A percentile compares a stretch with the other conserved stretches of the same genome.
These are phyloP conservation scores for Crinitomyces ghanaensis DNA, from an alignment of 805 yeast species.

Conservation along the genomic window DNA sequence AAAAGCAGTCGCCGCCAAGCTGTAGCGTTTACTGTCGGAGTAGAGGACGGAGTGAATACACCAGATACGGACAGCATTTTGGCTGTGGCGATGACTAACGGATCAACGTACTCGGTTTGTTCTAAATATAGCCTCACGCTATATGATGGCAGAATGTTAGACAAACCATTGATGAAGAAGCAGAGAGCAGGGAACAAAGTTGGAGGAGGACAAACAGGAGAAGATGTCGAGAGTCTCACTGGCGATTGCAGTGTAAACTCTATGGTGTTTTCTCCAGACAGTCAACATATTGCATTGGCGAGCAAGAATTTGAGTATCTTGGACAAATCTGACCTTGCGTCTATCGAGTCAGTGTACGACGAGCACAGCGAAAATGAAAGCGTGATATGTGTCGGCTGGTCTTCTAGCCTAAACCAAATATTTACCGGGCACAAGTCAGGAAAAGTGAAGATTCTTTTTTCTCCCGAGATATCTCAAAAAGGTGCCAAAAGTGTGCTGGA, in stretches of 20 bases:
- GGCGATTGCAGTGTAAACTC: conserved; percentile 14
- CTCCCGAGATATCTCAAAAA: conserved; percentile 18
- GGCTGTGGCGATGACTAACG: no score
- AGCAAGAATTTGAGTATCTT: conserved; percentile 15
- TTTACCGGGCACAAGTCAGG: conserved; percentile 22
- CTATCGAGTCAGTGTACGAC: conserved; percentile 13
- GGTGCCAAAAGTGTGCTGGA: conserved; percentile 22
- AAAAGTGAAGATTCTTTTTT: conserved; percentile 19
- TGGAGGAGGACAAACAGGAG: no score
- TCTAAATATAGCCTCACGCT: no score
- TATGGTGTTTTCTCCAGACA: conserved; percentile 22
- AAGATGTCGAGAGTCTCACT: no score
- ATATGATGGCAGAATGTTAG: no score
- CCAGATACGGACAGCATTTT: no score
- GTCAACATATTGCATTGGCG: conserved; percentile 15
- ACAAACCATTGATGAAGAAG: no score
- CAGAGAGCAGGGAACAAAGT: no score
- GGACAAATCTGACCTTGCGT: conserved; percentile 21
- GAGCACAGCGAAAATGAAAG: not conserved
- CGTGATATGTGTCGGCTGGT: conserved; percentile 20
- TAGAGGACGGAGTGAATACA: no score
- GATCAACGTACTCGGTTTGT: no score
- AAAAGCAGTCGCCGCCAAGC: no score
- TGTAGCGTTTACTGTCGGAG: no score
- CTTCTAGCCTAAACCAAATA: conserved; percentile 22